Base-by-base conservation (phyloP, 129 eudicot genomes). In the Glebionis coronaria region DNA sequence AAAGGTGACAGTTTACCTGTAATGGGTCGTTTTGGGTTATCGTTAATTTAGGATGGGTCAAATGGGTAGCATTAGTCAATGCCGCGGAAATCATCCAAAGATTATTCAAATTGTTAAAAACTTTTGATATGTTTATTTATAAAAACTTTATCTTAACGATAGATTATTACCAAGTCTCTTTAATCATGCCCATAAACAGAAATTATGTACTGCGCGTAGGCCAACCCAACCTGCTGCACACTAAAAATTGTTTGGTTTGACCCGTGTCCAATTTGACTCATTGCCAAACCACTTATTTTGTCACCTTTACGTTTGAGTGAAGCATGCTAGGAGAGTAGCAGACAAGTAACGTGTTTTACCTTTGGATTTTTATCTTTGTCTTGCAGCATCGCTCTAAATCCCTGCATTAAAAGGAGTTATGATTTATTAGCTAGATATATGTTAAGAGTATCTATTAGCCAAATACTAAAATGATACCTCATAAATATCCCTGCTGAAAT, bases 361-460 rank as follows among this genome's bases (percentile, higher is more conserved):
- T 88, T 89, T n/a, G 99, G 99, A 65, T 86, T 93, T 70, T 72
- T 76, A 65, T 93, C 99, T 63, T 88, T 93, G 78, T 93, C 99
- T 38, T 84, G 12, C 50, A 93, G 85, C 73, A 93, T 80, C 9
- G 99, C 99, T 65, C 97, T 75, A 80, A 92, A 93, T 53, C 99
- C 99, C 99, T 93, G 95, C 78, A 79, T 16, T 47, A 47, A 4
- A 60, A 61, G 68, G 31, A 61, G 63, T 52, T 56, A 56, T 4
- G 62, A 15, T 27, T 4, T 55, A 23, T 53, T 42, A 44, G 65
- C 56, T 4, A 4, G 55, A 54, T 54, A 63, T 53, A 4, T 63
- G 5, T 63, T 40, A 4, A 16, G 53, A 6, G 45, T 19, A 64
- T 61, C 49, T 18, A 11, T 53, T 54, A 56, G 65, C 64, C 63